A percentile compares a stretch with the other conserved stretches of the same genome.
These are phyloP conservation scores for Raphidocelis subcapitata DNA, from an alignment of 139 green algal genomes.

Conservation along the genomic window DNA sequence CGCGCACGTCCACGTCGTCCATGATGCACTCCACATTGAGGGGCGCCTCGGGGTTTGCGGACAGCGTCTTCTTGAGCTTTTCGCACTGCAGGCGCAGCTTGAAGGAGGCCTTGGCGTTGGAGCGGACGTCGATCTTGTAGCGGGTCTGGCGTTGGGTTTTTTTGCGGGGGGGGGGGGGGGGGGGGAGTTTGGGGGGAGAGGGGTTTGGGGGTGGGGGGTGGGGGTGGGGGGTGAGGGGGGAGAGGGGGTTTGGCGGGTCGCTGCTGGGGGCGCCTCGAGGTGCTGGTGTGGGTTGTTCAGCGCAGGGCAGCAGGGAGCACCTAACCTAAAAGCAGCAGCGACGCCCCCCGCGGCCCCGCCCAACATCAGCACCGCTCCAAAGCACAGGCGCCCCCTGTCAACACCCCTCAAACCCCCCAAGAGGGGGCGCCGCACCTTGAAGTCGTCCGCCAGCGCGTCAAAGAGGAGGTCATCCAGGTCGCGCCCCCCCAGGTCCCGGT, in stretches of 20 bases:
- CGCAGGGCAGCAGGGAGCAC: too few species aligned
- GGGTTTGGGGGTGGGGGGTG: too few species aligned
- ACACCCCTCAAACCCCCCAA: not conserved
- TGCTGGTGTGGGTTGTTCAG: too few species aligned
- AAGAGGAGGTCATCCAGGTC: constrained; percentile 93
- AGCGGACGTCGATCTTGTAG: constrained; percentile 84
- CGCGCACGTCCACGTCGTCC: constrained; percentile 89
- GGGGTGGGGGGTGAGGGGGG: too few species aligned
- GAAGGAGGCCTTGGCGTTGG: constrained; percentile 81
- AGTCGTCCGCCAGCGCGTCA: constrained; percentile 89
- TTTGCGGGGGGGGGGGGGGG: too few species aligned
- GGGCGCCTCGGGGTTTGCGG: constrained; percentile 84
- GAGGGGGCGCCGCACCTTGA: constrained; percentile 57
- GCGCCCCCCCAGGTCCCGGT: constrained; percentile 88
- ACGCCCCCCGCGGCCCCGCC: constrained; percentile 28
- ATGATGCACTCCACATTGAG: constrained; percentile 95
- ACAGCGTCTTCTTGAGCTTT: constrained; percentile 83
- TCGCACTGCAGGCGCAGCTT: constrained; percentile 84
- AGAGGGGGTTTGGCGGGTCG: too few species aligned
- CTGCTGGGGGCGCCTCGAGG: too few species aligned
- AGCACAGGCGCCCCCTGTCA: not conserved
- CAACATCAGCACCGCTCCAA: not conserved
- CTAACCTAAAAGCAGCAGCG: too few species aligned
- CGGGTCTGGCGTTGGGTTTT: too few species aligned
- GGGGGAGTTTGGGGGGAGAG: too few species aligned